Evolutionary conservation across 768 basidiomycete species (phyloP).

Genomic region (Filobasidium floriforme): DNA sequence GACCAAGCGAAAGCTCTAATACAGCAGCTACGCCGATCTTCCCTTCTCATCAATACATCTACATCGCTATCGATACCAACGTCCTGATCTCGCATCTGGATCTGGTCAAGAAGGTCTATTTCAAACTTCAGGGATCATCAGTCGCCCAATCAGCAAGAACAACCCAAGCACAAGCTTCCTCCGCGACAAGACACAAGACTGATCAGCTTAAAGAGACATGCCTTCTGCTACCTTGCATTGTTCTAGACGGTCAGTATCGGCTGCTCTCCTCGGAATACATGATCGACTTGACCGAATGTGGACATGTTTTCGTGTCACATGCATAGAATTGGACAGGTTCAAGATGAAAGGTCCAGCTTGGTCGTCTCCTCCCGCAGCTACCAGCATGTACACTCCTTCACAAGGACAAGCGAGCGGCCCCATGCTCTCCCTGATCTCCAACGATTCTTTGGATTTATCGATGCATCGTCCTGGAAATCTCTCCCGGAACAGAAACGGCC

Average conservation of each 20-base stretch:
- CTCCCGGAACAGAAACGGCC: not conserved
- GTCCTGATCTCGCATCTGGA: constrained; percentile 12
- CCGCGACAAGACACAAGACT: not conserved
- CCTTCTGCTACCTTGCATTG: not conserved
- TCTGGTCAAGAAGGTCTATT: not conserved
- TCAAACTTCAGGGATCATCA: not conserved
- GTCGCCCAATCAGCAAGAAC: not conserved
- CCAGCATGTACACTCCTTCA: not conserved
- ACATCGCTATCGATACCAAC: constrained; percentile 12
- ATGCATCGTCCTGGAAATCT: not conserved
- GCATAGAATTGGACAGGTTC: not conserved
- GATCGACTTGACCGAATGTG: not conserved
- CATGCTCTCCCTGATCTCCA: not conserved
- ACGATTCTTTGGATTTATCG: not conserved
- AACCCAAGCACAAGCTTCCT: not conserved
- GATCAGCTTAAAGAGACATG: not conserved
- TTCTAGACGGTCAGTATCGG: not conserved
- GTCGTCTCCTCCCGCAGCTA: not conserved
- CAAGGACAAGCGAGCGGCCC: not conserved
- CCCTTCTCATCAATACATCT: not conserved
- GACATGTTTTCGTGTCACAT: too few relatives aligned
- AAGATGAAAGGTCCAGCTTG: not conserved
- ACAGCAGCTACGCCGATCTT: not conserved
- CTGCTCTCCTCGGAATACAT: not conserved
- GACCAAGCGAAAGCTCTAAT: not conserved